Conservation (phyloP, 306 rosid species). For the Vicia villosa region DNA sequence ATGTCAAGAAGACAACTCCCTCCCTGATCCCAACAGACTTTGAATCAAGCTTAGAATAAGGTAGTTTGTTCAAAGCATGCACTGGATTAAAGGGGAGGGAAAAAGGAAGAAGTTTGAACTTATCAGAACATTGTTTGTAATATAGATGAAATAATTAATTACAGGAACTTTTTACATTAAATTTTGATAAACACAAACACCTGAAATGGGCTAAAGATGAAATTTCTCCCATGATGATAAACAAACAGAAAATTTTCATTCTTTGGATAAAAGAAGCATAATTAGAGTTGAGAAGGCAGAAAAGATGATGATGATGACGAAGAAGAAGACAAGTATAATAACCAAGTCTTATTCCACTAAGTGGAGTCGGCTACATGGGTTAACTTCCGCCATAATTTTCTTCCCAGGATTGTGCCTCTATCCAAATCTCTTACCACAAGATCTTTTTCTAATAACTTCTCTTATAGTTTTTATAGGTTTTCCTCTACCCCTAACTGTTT, state of each 20-base stretch:
- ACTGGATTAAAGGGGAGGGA: slow-evolving; percentile 56
- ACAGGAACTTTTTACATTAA: slow-evolving; percentile 7
- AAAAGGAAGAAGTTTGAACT: slow-evolving; percentile 31
- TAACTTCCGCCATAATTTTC: no score
- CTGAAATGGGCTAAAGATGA: slow-evolving; percentile 16
- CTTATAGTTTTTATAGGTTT: no score
- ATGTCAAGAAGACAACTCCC: slow-evolving; percentile 93
- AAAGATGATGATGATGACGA: neutral
- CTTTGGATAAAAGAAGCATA: slow-evolving; percentile 12
- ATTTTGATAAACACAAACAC: slow-evolving; percentile 20
- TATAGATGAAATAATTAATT: slow-evolving; percentile 23
- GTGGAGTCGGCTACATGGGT: no score
- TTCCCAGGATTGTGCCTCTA: no score
- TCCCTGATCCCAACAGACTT: slow-evolving; percentile 87
- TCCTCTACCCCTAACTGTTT: no score
- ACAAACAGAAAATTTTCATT: slow-evolving; percentile 17
- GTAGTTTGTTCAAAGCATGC: slow-evolving; percentile 97
- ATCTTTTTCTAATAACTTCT: no score
- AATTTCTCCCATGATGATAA: slow-evolving; percentile 20
- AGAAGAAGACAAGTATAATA: no score
- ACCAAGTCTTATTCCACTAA: no score
- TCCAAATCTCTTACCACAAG: no score
- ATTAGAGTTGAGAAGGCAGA: neutral
- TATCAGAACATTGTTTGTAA: slow-evolving; percentile 6
- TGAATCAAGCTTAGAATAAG: slow-evolving; percentile 98